These are phyloP conservation scores for Acer negundo DNA, from an alignment of 345 rosid genomes.

Conservation along the genomic window DNA sequence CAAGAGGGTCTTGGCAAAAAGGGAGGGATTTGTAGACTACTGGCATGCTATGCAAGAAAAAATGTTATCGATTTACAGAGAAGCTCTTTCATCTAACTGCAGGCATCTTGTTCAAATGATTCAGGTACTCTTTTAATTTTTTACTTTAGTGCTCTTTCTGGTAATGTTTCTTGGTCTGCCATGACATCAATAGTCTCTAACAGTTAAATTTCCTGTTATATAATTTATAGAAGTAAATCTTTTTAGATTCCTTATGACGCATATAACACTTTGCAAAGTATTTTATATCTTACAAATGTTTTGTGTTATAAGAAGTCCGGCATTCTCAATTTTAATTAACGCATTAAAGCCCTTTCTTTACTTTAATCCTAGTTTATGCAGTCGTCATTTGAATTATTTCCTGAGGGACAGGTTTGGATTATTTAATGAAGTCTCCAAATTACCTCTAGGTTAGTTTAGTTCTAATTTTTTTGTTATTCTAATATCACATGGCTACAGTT, in stretches of 20 bases:
- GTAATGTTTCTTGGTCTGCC: constrained; percentile 7
- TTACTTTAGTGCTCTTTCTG: not conserved
- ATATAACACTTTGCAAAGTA: constrained; percentile 17
- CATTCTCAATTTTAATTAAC: not conserved
- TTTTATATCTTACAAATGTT: not conserved
- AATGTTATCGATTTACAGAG: constrained; percentile 60
- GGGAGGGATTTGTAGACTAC: constrained; percentile 54
- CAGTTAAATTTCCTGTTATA: not conserved
- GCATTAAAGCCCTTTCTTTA: not conserved
- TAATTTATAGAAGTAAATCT: constrained; percentile 11
- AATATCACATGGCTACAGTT: not conserved
- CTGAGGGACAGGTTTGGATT: not conserved
- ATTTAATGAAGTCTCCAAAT: not conserved
- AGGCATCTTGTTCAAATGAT: constrained; percentile 63
- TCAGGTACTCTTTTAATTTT: constrained; percentile 51
- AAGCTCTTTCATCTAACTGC: constrained; percentile 76
- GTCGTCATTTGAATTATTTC: not conserved
- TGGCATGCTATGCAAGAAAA: constrained; percentile 62
- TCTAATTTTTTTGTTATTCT: constrained; percentile 4
- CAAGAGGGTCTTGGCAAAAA: constrained; percentile 61
- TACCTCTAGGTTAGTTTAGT: not conserved
- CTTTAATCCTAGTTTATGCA: not conserved
- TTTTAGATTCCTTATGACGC: constrained; percentile 21
- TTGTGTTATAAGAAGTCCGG: not conserved
- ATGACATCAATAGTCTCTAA: not conserved